Conservation (phyloP, 1,139 yeast species). For the Diutina scorzettiae region DNA sequence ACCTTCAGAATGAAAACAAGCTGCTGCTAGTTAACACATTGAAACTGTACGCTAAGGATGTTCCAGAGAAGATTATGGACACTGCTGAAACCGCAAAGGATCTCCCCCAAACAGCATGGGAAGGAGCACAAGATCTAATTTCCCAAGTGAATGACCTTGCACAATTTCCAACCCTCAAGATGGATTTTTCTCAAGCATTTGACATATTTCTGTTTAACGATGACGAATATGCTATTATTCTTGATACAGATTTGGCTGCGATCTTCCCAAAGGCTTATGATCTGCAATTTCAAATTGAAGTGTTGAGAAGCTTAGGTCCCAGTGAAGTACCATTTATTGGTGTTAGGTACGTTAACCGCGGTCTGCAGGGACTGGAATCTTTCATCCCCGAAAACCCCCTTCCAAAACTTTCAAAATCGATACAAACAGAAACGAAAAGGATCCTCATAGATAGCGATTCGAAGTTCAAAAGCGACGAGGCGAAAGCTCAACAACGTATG, state of each 20-base stretch:
- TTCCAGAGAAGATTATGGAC: constrained; percentile 8
- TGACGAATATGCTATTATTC: constrained; percentile 22
- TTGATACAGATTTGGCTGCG: constrained; percentile 23
- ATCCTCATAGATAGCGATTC: no score
- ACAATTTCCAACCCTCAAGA: background rate
- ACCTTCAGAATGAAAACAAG: constrained; percentile 8
- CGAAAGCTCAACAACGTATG: constrained; percentile 9
- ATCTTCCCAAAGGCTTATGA: constrained; percentile 24
- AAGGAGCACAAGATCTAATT: background rate
- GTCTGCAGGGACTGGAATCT: background rate
- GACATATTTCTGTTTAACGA: constrained; percentile 22
- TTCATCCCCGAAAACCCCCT: background rate
- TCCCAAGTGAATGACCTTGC: background rate
- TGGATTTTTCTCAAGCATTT: constrained; percentile 9
- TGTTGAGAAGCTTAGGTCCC: constrained; percentile 27
- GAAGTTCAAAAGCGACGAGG: no score
- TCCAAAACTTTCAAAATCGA: background rate
- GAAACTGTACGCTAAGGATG: constrained; percentile 7
- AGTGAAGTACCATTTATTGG: constrained; percentile 21
- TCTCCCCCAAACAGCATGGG: constrained; percentile 1
- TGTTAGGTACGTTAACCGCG: constrained; percentile 25
- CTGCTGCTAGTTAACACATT: constrained; percentile 9
- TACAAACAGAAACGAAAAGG: no score
- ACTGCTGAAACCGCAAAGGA: constrained; percentile 9
- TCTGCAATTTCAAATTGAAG: constrained; percentile 25